Evolutionary conservation across 225 moss, liverwort and hornwort species (phyloP).

Genomic region (Bryoerythrophyllum caledonicum): DNA sequence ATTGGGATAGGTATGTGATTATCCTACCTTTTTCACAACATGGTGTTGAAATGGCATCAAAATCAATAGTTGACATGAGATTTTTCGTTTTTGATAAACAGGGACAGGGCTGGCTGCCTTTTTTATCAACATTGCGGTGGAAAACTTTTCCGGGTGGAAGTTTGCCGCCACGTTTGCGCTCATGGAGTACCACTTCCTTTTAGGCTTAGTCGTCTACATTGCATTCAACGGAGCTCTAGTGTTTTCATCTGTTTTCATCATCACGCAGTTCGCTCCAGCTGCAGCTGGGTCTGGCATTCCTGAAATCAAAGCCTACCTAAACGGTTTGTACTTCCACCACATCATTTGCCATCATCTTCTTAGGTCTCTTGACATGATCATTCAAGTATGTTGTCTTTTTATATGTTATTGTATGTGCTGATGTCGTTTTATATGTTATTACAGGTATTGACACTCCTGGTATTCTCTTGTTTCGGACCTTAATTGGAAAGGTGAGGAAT

Average conservation of each 20-base stretch:
- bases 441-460: conserved; percentile 88
- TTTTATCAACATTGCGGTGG: conserved; percentile 88
- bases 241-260: conserved; percentile 77
- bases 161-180: conserved; percentile 78
- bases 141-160: conserved; percentile 92
- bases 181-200: conserved; percentile 68
- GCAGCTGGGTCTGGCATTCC: conserved; percentile 91
- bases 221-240: conserved; percentile 76
- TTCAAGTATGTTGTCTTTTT: neutral
- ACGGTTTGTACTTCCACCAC: conserved; percentile 31
- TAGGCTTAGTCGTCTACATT: conserved; percentile 72
- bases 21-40: neutral
- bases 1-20: conserved; percentile 69
- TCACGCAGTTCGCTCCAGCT: conserved; percentile 83
- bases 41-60: neutral
- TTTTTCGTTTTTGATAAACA: conserved; percentile 36
- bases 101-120: conserved; percentile 86
- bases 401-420: conserved; percentile 23
- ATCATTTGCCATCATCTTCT: neutral
- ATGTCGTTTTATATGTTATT: conserved; percentile 9
- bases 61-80: neutral
- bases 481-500: conserved; percentile 70
- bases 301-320: conserved; percentile 85
- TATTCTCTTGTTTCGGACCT: conserved; percentile 81
- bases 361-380: neutral